Conservation (phyloP, 2,329 filamentous ascomycete genomes). For the Sarocladium strictum region DNA sequence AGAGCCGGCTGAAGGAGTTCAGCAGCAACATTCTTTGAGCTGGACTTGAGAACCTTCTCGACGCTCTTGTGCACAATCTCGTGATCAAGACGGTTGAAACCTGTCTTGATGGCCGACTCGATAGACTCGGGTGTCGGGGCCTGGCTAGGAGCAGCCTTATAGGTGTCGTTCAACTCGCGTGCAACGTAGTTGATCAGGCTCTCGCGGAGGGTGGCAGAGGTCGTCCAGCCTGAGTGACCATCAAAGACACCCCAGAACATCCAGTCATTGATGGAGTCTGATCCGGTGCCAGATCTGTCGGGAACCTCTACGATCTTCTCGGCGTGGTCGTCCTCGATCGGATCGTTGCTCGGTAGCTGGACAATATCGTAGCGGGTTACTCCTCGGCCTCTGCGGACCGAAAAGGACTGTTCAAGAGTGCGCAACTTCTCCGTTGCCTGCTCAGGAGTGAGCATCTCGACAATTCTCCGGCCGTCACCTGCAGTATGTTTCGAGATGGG, state of each 20-base stretch:
- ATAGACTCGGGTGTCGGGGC: conserved; percentile 72
- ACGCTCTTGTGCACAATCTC: conserved; percentile 94
- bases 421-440: conserved; percentile 88
- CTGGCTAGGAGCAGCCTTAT: conserved; percentile 62
- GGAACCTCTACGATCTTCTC: conserved; percentile 96
- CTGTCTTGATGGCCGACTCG: conserved; percentile 85
- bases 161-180: conserved; percentile 85
- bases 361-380: conserved; percentile 93
- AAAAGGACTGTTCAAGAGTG: conserved; percentile 84
- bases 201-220: conserved; percentile 90
- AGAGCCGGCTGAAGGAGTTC: conserved; percentile 88
- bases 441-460: conserved; percentile 95
- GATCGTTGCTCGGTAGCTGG: conserved; percentile 92
- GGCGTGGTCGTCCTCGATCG: conserved; percentile 96
- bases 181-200: conserved; percentile 89
- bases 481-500: conserved; percentile 85
- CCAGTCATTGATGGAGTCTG: conserved; percentile 70
- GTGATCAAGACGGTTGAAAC: conserved; percentile 81
- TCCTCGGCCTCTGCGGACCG: conserved; percentile 81
- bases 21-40: conserved; percentile 84
- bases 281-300: conserved; percentile 37
- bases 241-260: conserved; percentile 99
- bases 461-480: conserved; percentile 67
- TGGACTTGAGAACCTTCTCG: conserved; percentile 80
- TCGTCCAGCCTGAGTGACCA: conserved; percentile 96